phyloP scores from a whole-genome alignment of 192 early-diverging fungal genomes.

The Gamsiella multidivaricata region DNA sequence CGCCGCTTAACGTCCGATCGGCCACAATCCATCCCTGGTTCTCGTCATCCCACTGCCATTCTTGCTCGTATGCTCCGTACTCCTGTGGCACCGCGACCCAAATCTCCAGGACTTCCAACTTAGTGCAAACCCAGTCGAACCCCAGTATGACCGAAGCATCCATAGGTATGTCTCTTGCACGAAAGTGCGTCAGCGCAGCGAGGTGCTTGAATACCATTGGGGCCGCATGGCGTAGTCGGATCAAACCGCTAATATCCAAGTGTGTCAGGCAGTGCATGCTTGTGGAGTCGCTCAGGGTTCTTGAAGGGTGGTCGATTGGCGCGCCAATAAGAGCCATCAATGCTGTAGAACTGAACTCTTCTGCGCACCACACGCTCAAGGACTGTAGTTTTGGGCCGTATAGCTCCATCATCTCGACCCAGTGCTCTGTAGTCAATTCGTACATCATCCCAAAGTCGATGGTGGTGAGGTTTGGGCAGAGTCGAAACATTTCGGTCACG shows the following conservation, averaged over 20 bases:
- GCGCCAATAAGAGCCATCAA: constrained; percentile 9
- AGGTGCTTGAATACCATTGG: constrained; percentile 1
- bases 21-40: not conserved
- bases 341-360: not conserved
- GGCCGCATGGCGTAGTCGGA: not conserved
- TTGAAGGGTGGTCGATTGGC: not conserved
- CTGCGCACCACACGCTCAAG: not conserved
- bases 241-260: constrained; percentile 2
- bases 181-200: not conserved
- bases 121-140: constrained; percentile 10
- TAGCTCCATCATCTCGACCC: not conserved
- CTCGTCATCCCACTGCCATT: constrained; percentile 3
- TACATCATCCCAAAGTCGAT: constrained; percentile 12
- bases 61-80: not conserved
- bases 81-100: constrained; percentile 3
- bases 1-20: not conserved
- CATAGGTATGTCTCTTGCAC: not conserved
- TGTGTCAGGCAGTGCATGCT: not conserved
- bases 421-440: not conserved
- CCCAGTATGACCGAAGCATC: constrained; percentile 1
- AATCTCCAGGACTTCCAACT: constrained; percentile 1
- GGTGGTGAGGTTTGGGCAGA: constrained; percentile 1
- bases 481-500: not conserved
- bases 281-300: not conserved
- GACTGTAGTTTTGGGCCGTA: constrained; percentile 10